Evolutionary conservation across 441 rosid genomes (phyloP), one percentile per base, ranked within the genome.

Genomic region (Pelargonium myrrhifolium): DNA sequence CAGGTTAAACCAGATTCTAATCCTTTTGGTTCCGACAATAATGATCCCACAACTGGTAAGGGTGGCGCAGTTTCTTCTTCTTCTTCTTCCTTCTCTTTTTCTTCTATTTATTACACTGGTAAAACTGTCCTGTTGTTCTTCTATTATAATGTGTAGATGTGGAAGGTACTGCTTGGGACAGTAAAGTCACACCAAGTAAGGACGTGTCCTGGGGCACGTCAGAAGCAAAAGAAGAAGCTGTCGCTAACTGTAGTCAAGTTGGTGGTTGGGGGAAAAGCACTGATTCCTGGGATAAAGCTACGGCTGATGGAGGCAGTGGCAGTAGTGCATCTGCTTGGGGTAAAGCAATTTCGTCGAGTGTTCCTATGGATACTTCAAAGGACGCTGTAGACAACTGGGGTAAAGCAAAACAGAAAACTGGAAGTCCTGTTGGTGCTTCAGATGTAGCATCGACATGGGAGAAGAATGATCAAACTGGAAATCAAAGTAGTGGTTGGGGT

Each of bases 271-370:
- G 63, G 17, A 75, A 67, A 62, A 72, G 53, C 40, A 81, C 69
- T 24, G 86, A 73, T 68, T 24, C 76, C 63, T 87, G 93, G 97
- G 80, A 73, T 69, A 85, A 84, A 71, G 73, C 83, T 70, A 70
- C 77, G 18, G 9, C 73, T 28, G 77, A 82, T 39, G 53, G 73
- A 67, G 79, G 69, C 61, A 68, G 83, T 69, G 66, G 78, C 42
- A 53, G 62, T 45, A 72, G 71, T 67, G 65, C 71, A 63, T 76
- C 82, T 62, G 83, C 55, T 40, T 83, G 81, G 83, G 89, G 87
- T 69, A 85, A 87, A 75, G 42, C 76, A 69, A 45, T 22, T 37
- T 39, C 22, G 53, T 31, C 74, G 15, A 68, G 39, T 71, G 79
- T 65, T 73, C 68, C 67, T 6, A 69, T 62, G n/a, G 74, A 68